Evolutionary conservation across 345 rosid genomes (phyloP), one percentile per base, ranked within the genome.

Genomic region (Gossypium ekmanianum): DNA sequence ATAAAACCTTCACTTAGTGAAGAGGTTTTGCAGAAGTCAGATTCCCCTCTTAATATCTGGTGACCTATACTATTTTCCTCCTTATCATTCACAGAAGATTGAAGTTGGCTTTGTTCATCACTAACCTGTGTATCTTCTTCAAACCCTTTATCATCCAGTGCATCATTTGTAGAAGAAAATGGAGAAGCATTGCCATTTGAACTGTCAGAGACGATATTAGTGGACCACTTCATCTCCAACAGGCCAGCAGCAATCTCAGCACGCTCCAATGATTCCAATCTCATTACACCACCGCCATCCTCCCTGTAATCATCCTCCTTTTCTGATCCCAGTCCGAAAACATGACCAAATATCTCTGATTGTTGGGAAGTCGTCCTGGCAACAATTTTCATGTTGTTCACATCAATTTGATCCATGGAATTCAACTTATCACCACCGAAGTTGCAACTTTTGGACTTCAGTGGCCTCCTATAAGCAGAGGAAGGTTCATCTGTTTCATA

Each of bases 211-310:
- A 85, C 79, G 11, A 91, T 81, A 85, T 83, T 88, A 16, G 98
- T 91, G 61, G 99, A 90, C 98, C 99, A 95, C 61, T 83, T 85
- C 74, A 88, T 78, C 67, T 95, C 98, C 88, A 95, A 89, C 2
- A 93, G 87, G 68, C 93, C 83, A 77, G 98, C 96, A 26, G 97
- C 96, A 52, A 89, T 79, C 83, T 95, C 94, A 29, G 99, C 97
- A 22, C 93, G 69, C 76, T 95, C 96, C 84, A 89, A 79, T 3
- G 95, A 88, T 74, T 75, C 86, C 52, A 68, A 77, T 74, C 93
- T 84, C 24, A 11, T 71, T 47, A 85, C 71, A 17, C 64, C 75
- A 18, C 77, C 48, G 69, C 61, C 83, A 68, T 59, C 85, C 69
- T 83, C 86, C 72, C 17, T 76, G 48, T 44, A 77, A 66, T 61